Evolutionary conservation across 176 grass and related monocot species (phyloP).

Genomic region (Musa schizocarpa): DNA sequence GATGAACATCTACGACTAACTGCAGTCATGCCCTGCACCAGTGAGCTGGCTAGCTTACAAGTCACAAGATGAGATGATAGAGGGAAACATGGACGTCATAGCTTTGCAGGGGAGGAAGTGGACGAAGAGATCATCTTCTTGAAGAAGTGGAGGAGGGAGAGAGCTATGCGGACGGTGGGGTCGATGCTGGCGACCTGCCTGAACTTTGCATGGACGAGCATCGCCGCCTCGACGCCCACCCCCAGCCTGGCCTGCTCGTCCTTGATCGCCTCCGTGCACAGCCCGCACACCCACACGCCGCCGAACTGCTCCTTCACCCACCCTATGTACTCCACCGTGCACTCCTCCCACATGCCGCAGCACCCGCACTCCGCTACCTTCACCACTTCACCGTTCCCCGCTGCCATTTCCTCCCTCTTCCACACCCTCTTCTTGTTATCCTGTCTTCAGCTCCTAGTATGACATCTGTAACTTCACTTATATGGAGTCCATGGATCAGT

Average conservation of each 20-base stretch:
- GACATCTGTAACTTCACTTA: slow-evolving; percentile 2
- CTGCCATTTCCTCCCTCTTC: neutral
- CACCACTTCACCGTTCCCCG: slow-evolving; percentile 14
- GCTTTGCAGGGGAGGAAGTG: neutral
- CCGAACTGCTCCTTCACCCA: slow-evolving; percentile 40
- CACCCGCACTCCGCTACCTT: slow-evolving; percentile 35
- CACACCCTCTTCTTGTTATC: neutral
- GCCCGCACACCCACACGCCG: slow-evolving; percentile 61
- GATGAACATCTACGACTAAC: neutral
- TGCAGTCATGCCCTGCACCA: neutral
- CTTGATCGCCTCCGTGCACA: slow-evolving; percentile 55
- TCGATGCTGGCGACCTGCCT: slow-evolving; percentile 18
- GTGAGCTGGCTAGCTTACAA: neutral
- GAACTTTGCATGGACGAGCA: slow-evolving; percentile 38
- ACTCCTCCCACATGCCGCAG: slow-evolving; percentile 54
- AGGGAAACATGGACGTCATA: neutral
- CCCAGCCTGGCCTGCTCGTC: slow-evolving; percentile 39
- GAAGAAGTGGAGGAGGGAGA: slow-evolving; percentile 39
- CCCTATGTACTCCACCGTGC: slow-evolving; percentile 43
- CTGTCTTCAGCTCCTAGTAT: neutral
- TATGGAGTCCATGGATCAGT: too few species aligned
- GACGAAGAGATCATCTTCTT: slow-evolving; percentile 30
- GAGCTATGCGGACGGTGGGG: slow-evolving; percentile 27
- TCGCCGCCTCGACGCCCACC: slow-evolving; percentile 31
- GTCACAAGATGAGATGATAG: neutral